Evolutionary conservation across 164 flowering plant genomes (phyloP), one percentile per base, ranked within the genome.

Genomic region (Cinnamomum chago): DNA sequence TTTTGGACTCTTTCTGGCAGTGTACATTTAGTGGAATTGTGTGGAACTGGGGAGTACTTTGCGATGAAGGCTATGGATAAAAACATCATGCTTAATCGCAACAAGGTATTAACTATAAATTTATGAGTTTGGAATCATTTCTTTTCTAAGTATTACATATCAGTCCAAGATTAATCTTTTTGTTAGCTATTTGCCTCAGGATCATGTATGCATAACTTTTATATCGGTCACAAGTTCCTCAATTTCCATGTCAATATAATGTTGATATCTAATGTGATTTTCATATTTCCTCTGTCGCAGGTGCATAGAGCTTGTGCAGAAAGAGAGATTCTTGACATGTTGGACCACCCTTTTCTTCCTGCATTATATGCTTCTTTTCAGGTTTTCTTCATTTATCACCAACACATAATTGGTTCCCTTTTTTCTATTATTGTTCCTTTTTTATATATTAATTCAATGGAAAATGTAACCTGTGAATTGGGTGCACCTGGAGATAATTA

Each of bases 41-140:
- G 83, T 76, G 98, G 91, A 79, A 90, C 95, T 40, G 95, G 89
- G 66, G 91, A 85, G 71, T 79, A 33, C 60, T 95, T 91, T 84
- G 99, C 99, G n/a, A 91, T 95, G 99, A 95, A 95, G 79, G 95
- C 97, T 64, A 95, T 95, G 99, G 99, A 95, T 70, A 95, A 95
- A 83, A 78, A 78, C 76, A 76, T 92, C 60, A 95, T 95, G 99
- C 92, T 95, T 67, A 95, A 92, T 68, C 89, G 99, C 60, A 95
- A 95, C 86, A 95, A 95, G 98, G 99, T 92, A 83, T 15, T 14
- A n/a, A 62, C 67, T 7, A 50, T 15, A 18, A 58, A 24, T 55
- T 66, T 70, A 11, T 73, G 47, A 47, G 23, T 69, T 27, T 58
- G 62, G 27, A 69, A 47, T 60, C 2, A 55, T 55, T 15, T 25